Percentiles rank a stretch among this genome's conserved stretches.
phyloP scores from a whole-genome alignment of 1,139 yeast genomes.

The Debaryomyces subglobosus region DNA sequence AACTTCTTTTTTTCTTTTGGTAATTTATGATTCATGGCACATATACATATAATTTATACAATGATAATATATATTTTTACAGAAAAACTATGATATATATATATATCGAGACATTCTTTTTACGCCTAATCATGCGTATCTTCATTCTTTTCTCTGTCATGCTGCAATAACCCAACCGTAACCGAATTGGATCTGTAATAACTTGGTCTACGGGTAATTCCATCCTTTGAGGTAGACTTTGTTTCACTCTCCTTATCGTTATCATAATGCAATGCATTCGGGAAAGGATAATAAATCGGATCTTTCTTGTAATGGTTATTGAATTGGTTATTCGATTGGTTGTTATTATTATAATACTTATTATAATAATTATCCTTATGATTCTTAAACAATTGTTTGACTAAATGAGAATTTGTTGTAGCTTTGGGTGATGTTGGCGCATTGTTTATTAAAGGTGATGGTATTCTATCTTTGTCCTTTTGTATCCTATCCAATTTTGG shows the following conservation, averaged over 20 bases:
- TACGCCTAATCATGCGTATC: constrained; percentile 9
- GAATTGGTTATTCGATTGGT: constrained; percentile 25
- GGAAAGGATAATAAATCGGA: constrained; percentile 41
- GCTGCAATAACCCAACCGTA: constrained; percentile 45
- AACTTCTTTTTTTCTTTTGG: background rate
- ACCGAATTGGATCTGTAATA: constrained; percentile 45
- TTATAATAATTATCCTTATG: constrained; percentile 10
- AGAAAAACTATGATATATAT: background rate
- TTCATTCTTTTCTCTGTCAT: constrained; percentile 16
- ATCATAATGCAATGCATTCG: constrained; percentile 44
- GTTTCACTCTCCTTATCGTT: constrained; percentile 33
- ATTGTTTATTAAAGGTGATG: constrained; percentile 27
- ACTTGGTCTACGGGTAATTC: constrained; percentile 28
- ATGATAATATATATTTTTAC: constrained; percentile 4
- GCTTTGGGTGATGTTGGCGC: constrained; percentile 30
- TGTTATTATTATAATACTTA: constrained; percentile 7
- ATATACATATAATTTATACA: constrained; percentile 4
- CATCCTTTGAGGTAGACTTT: constrained; percentile 24
- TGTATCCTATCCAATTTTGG: background rate
- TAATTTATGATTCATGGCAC: constrained; percentile 3
- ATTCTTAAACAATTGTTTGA: constrained; percentile 9
- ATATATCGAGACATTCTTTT: background rate
- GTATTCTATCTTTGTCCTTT: constrained; percentile 13
- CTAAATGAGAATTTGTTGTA: constrained; percentile 26
- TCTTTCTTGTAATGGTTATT: constrained; percentile 53